phyloP scores from a whole-genome alignment of 2,329 filamentous ascomycete genomes.

The Fusarium chlamydosporum region DNA sequence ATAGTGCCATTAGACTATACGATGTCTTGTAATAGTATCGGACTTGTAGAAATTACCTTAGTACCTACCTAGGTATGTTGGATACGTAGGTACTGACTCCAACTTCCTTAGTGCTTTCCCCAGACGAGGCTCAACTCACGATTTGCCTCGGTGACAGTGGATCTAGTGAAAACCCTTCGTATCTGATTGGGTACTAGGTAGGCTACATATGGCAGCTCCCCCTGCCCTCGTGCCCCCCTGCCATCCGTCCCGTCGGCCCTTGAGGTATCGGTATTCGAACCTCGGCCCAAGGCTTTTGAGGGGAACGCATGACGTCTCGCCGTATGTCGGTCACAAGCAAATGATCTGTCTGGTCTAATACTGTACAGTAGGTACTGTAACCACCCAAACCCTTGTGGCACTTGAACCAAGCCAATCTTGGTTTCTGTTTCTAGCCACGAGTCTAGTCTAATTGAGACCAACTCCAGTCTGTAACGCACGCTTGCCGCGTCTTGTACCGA shows the following conservation, averaged over 20 bases:
- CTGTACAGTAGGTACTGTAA: neutral
- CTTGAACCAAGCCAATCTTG: neutral
- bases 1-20: neutral
- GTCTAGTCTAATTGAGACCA: neutral
- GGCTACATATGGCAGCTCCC: neutral
- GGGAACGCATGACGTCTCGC: slow-evolving; percentile 45
- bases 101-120: slow-evolving; percentile 12
- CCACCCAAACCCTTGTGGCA: neutral
- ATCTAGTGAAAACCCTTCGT: neutral
- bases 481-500: slow-evolving; percentile 36
- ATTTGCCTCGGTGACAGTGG: slow-evolving; percentile 40
- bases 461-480: slow-evolving; percentile 25
- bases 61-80: too few relatives aligned
- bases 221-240: neutral
- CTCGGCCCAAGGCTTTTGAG: slow-evolving; percentile 50
- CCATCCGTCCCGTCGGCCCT: slow-evolving; percentile 30
- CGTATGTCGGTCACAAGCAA: slow-evolving; percentile 39
- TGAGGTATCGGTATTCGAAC: slow-evolving; percentile 30
- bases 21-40: neutral
- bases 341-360: neutral
- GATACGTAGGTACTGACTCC: neutral
- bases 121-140: slow-evolving; percentile 36
- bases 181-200: slow-evolving; percentile 13
- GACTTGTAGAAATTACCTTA: neutral
- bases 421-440: neutral